A percentile compares a stretch with the other conserved stretches of the same genome.
phyloP scores from a whole-genome alignment of 2,329 filamentous ascomycete genomes.

The Calonectria crousiana region DNA sequence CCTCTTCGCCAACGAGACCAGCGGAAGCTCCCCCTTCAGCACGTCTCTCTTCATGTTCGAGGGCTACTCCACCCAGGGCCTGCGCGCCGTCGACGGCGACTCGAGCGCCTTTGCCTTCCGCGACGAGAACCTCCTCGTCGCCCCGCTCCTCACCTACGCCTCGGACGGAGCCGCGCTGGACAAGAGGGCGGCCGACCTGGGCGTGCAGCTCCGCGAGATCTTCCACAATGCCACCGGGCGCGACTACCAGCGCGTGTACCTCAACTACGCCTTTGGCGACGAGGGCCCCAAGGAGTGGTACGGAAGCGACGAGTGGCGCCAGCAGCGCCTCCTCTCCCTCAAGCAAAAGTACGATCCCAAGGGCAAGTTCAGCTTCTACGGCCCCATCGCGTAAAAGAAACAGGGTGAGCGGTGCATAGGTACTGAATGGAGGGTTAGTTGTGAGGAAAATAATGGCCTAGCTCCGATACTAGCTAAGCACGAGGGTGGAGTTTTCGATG shows the following conservation, averaged over 20 bases:
- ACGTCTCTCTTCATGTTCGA: conserved; percentile 66
- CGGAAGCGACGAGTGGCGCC: conserved; percentile 62
- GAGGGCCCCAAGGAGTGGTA: conserved; percentile 59
- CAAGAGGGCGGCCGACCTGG: conserved; percentile 33
- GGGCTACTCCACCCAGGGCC: conserved; percentile 62
- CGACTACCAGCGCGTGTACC: conserved; percentile 45
- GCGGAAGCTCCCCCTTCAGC: conserved; percentile 29
- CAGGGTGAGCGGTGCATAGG: neutral
- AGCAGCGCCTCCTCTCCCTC: conserved; percentile 56
- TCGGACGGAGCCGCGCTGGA: conserved; percentile 28
- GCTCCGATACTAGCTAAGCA: neutral
- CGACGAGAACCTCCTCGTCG: conserved; percentile 36
- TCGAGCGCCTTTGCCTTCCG: conserved; percentile 40
- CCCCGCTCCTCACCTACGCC: conserved; percentile 38
- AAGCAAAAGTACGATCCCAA: conserved; percentile 64
- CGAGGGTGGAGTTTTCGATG: neutral
- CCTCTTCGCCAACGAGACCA: conserved; percentile 33
- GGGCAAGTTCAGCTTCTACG: conserved; percentile 58
- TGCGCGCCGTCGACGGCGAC: conserved; percentile 8
- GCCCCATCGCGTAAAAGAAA: conserved; percentile 47
- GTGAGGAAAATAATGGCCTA: neutral
- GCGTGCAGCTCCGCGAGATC: conserved; percentile 31
- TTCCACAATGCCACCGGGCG: conserved; percentile 29
- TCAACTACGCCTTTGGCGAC: conserved; percentile 65
- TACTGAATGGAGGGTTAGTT: neutral